Conservation (phyloP, 805 yeast genomes). For the Saturnispora hagleri region DNA sequence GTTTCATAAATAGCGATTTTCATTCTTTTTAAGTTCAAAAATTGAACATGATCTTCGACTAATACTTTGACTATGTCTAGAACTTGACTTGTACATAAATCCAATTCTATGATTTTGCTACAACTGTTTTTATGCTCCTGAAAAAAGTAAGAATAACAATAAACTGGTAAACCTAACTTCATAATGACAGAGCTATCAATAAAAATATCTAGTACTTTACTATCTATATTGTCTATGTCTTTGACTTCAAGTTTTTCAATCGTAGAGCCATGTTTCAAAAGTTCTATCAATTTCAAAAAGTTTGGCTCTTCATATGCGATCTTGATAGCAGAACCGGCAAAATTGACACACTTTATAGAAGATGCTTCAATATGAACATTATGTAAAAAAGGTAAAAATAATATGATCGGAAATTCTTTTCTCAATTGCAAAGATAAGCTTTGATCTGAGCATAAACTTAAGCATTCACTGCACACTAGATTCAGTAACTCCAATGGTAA, state of each 20-base stretch:
- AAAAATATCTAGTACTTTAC: not conserved
- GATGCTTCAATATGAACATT: not conserved
- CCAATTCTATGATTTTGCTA: not conserved
- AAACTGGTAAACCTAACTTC: not conserved
- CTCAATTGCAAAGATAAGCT: not conserved
- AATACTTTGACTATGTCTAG: not conserved
- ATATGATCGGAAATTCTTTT: not conserved
- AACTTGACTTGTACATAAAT: not conserved
- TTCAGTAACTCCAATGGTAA: conserved; percentile 1
- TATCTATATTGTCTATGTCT: not conserved
- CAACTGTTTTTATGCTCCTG: not conserved
- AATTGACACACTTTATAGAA: not conserved
- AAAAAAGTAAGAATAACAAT: conserved; percentile 1
- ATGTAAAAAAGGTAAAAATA: conserved; percentile 1
- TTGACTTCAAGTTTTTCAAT: not conserved
- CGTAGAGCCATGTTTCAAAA: not conserved
- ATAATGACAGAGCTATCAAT: not conserved
- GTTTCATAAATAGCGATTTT: not conserved
- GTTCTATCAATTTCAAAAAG: not conserved
- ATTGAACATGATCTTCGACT: not conserved
- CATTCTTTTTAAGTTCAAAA: not conserved
- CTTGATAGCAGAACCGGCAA: not conserved
- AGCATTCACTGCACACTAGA: conserved; percentile 1
- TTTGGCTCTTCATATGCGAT: not conserved
- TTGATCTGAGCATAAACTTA: conserved; percentile 5